Evolutionary conservation across 306 rosid species (phyloP).

Genomic region (Clitoria ternatea): DNA sequence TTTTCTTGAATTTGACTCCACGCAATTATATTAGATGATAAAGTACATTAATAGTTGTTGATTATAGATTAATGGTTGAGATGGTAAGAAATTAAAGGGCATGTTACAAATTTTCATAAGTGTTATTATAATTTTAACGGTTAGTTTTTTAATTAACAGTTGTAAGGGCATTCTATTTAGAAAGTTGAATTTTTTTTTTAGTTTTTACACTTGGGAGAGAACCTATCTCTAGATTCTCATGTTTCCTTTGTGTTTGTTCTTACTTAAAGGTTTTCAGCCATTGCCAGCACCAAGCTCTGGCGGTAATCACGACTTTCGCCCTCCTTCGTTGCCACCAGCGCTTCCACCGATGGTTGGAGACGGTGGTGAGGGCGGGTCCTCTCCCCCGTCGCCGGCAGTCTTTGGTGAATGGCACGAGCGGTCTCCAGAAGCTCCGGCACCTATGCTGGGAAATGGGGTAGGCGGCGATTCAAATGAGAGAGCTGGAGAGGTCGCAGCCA

Average conservation of each 20-base stretch:
- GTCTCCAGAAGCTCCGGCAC: background rate
- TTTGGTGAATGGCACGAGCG: background rate
- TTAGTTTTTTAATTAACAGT: no score
- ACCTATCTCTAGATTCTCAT: background rate
- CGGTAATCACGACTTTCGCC: background rate
- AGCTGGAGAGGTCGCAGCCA: background rate
- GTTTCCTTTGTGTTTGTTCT: background rate
- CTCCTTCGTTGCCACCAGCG: background rate
- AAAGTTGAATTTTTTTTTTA: no score
- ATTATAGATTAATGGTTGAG: no score
- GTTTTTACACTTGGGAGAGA: no score
- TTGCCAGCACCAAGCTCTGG: slow-evolving; percentile 16
- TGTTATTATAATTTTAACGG: no score
- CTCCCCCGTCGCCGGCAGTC: background rate
- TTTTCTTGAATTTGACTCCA: no score
- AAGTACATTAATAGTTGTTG: no score
- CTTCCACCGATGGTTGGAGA: background rate
- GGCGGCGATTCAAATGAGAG: background rate
- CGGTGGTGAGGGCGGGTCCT: background rate
- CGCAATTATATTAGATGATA: no score
- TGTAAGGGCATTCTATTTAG: no score
- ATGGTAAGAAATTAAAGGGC: no score
- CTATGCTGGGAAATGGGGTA: background rate
- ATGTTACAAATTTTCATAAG: no score
- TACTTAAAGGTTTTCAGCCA: slow-evolving; percentile 22